A percentile compares a stretch with the other conserved stretches of the same genome.
phyloP scores from a whole-genome alignment of 2,329 filamentous ascomycete species.

The Colletotrichum sp. region DNA sequence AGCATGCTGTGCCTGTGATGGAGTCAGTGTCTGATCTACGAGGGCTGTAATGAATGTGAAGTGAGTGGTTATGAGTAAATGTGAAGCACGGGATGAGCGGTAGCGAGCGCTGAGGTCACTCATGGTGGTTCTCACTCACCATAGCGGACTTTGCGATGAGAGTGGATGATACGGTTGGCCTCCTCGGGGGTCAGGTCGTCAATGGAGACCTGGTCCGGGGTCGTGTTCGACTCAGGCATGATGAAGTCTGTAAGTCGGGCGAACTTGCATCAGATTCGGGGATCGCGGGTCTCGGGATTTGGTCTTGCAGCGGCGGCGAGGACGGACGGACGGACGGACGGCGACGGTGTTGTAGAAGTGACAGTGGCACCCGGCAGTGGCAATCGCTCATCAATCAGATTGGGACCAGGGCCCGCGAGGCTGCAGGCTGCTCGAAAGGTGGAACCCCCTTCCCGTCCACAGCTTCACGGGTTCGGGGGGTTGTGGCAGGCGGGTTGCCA shows the following conservation, averaged over 20 bases:
- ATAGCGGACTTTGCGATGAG: constrained; percentile 72
- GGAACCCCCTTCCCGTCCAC: constrained; percentile 5
- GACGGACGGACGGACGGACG: background rate
- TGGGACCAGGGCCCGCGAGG: background rate
- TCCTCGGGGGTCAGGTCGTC: constrained; percentile 69
- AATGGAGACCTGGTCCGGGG: constrained; percentile 50
- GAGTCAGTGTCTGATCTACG: background rate
- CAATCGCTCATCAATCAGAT: background rate
- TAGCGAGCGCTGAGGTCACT: background rate
- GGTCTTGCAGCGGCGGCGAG: background rate
- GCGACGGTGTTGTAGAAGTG: background rate
- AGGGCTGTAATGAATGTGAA: background rate
- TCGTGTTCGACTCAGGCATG: constrained; percentile 51
- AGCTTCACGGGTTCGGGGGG: background rate
- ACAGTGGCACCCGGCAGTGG: background rate
- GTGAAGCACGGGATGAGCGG: background rate
- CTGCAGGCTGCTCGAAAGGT: background rate
- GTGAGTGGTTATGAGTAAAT: background rate
- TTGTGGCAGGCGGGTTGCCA: background rate
- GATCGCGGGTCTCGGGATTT: background rate
- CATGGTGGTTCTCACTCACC: constrained; percentile 51
- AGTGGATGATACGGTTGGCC: constrained; percentile 72
- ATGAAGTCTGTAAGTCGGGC: background rate
- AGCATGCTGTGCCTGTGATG: constrained; percentile 63
- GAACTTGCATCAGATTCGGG: constrained; percentile 7